phyloP scores from a whole-genome alignment of 1,284 basidiomycete genomes.

The Melanopsichium pennsylvanicum region DNA sequence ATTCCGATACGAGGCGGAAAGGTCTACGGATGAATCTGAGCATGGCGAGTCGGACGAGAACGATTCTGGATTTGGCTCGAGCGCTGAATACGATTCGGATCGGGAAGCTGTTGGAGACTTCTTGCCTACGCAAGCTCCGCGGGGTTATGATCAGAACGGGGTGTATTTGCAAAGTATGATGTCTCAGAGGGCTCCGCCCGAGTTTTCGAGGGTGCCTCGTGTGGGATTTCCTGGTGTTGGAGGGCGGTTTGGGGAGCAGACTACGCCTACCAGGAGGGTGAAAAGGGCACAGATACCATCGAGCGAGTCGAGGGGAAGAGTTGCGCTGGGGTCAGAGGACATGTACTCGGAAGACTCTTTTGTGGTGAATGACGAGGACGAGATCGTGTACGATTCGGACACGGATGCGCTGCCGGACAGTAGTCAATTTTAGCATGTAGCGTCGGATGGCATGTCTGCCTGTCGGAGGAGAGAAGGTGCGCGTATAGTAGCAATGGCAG shows the following conservation, averaged over 20 bases:
- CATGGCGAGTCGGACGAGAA: conserved; percentile 70
- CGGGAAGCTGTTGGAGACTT: conserved; percentile 72
- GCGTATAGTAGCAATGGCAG: no score
- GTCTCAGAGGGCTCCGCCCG: conserved; percentile 49
- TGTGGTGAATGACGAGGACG: conserved; percentile 56
- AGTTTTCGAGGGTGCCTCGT: conserved; percentile 26
- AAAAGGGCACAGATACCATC: conserved; percentile 16
- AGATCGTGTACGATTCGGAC: conserved; percentile 38
- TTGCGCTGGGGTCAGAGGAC: conserved; percentile 30
- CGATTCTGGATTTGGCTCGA: no score
- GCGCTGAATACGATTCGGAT: conserved; percentile 75
- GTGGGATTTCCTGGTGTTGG: conserved; percentile 48
- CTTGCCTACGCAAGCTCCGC: conserved; percentile 74
- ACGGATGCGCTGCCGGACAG: conserved; percentile 28
- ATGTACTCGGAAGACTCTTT: conserved; percentile 60
- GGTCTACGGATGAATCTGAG: conserved; percentile 77
- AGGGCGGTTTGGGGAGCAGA: conserved; percentile 35
- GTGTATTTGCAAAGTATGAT: conserved; percentile 61
- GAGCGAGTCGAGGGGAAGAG: conserved; percentile 28
- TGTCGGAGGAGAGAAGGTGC: no score
- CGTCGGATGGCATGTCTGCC: no score
- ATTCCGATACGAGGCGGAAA: conserved; percentile 74
- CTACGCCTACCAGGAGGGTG: conserved; percentile 15
- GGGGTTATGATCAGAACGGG: conserved; percentile 70
- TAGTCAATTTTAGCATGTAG: conserved; percentile 15